A percentile compares a stretch with the other conserved stretches of the same genome.
These are phyloP conservation scores for Biscogniauxia marginata DNA, from an alignment of 2,329 filamentous ascomycete genomes.

Conservation along the genomic window DNA sequence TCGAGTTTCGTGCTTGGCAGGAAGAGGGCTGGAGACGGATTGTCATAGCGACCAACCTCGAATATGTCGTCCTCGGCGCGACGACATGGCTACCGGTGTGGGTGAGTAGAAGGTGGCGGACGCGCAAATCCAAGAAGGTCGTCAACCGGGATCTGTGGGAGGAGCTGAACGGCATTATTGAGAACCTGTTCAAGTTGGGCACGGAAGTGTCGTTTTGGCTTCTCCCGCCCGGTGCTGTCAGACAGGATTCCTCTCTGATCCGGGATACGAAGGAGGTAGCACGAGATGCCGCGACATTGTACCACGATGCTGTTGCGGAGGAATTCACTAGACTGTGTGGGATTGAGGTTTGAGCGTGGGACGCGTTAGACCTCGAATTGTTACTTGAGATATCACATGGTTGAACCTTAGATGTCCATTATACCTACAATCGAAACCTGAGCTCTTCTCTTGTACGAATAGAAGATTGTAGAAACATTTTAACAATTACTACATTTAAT, in stretches of 20 bases:
- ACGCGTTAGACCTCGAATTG: no score
- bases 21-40: constrained; percentile 39
- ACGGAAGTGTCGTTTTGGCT: constrained; percentile 30
- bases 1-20: constrained; percentile 40
- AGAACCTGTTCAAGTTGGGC: constrained; percentile 20
- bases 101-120: constrained; percentile 39
- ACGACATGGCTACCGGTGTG: constrained; percentile 40
- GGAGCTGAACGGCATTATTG: constrained; percentile 32
- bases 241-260: constrained; percentile 17
- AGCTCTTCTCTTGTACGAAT: no score
- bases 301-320: constrained; percentile 9
- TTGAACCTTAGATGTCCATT: no score
- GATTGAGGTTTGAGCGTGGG: constrained; percentile 17
- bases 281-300: constrained; percentile 16
- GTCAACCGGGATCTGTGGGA: constrained; percentile 46
- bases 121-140: constrained; percentile 20
- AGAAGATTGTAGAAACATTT: no score
- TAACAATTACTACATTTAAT: no score
- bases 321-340: constrained; percentile 28
- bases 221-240: constrained; percentile 14
- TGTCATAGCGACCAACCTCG: constrained; percentile 48
- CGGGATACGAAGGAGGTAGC: constrained; percentile 23
- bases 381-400: no score
- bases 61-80: constrained; percentile 43
- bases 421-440: no score